phyloP scores from a whole-genome alignment of 306 rosid species.

The Quillaja saponaria region DNA sequence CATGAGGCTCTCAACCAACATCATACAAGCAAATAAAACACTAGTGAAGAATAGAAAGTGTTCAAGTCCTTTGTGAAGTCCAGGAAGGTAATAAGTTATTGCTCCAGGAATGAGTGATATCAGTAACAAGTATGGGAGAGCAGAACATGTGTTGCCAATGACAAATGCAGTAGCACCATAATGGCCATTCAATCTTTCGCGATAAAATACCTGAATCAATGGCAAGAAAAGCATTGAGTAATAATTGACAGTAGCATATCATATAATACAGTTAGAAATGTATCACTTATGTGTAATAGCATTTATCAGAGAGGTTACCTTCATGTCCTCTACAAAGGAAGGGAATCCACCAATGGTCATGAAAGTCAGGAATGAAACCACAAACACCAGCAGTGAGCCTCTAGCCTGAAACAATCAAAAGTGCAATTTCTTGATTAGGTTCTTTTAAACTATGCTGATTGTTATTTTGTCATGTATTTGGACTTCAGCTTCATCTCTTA shows the following conservation, averaged over 20 bases:
- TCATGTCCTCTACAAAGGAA: conserved; percentile 78
- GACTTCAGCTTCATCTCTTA: too few relatives aligned
- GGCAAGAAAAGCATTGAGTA: background rate
- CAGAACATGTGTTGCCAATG: conserved; percentile 48
- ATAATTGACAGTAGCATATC: too few relatives aligned
- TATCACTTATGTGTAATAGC: background rate
- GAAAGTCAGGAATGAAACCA: conserved; percentile 62
- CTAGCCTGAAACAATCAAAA: conserved; percentile 52
- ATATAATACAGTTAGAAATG: background rate
- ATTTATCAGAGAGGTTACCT: conserved; percentile 35
- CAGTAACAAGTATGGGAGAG: conserved; percentile 50
- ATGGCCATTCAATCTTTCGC: conserved; percentile 68
- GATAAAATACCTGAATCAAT: conserved; percentile 39
- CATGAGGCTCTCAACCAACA: conserved; percentile 78
- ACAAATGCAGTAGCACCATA: conserved; percentile 51
- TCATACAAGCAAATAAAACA: conserved; percentile 43
- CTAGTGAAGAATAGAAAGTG: conserved; percentile 46
- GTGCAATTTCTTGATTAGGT: background rate
- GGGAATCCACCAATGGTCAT: conserved; percentile 75
- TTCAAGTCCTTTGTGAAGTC: conserved; percentile 46
- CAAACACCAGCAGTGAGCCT: conserved; percentile 60
- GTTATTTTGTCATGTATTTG: too few relatives aligned
- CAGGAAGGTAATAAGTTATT: conserved; percentile 47
- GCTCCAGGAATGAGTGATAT: conserved; percentile 68
- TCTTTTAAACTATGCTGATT: background rate